Conservation (phyloP, 2,329 filamentous ascomycete species). For the Cytospora mali region DNA sequence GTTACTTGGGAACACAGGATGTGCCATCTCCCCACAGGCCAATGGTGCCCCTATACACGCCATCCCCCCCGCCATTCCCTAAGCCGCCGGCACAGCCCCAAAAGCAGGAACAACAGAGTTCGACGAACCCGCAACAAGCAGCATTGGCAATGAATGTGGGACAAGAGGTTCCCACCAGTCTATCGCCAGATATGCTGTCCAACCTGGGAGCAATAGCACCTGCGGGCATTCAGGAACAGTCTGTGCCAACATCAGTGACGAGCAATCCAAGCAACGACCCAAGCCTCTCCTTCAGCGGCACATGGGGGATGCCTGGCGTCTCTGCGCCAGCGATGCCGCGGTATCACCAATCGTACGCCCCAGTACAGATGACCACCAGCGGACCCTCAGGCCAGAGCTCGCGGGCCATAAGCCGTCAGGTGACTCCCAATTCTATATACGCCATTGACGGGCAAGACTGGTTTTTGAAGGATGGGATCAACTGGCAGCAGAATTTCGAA, state of each 20-base stretch:
- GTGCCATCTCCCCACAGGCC: slow-evolving; percentile 56
- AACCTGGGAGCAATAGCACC: slow-evolving; percentile 29
- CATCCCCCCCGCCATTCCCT: slow-evolving; percentile 32
- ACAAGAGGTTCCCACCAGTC: slow-evolving; percentile 32
- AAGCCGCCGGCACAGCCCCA: slow-evolving; percentile 30
- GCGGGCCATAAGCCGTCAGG: slow-evolving; percentile 32
- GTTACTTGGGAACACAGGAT: slow-evolving; percentile 66
- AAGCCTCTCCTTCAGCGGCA: slow-evolving; percentile 22
- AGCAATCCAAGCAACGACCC: slow-evolving; percentile 24
- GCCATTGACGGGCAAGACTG: slow-evolving; percentile 57
- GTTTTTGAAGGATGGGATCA: slow-evolving; percentile 60
- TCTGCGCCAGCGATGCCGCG: slow-evolving; percentile 33
- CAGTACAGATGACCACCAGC: slow-evolving; percentile 30
- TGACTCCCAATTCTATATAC: slow-evolving; percentile 39
- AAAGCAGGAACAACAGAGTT: slow-evolving; percentile 40
- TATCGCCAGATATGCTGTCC: slow-evolving; percentile 36
- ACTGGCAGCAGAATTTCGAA: slow-evolving; percentile 61
- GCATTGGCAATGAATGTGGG: slow-evolving; percentile 1
- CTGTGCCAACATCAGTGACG: slow-evolving; percentile 22
- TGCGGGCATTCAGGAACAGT: slow-evolving; percentile 31
- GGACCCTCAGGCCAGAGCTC: slow-evolving; percentile 30
- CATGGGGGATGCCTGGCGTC: slow-evolving; percentile 34
- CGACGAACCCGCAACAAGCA: slow-evolving; percentile 39
- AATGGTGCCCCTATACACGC: slow-evolving; percentile 31
- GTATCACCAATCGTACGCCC: slow-evolving; percentile 35